Evolutionary conservation across 306 rosid genomes (phyloP), one percentile per base, ranked within the genome.

Genomic region (Quercus aquifolioides): DNA sequence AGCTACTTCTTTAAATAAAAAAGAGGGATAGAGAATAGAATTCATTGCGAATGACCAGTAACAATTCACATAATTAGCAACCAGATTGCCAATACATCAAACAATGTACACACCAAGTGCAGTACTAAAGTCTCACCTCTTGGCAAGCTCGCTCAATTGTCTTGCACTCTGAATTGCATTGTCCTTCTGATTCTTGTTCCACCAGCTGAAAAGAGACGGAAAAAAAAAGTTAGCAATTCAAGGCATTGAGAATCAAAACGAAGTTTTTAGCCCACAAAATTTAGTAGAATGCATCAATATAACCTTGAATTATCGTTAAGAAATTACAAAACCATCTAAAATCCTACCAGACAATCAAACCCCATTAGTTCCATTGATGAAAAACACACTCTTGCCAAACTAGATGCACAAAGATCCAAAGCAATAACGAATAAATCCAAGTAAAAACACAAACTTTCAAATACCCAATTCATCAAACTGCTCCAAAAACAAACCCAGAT

Each of bases 101-200:
- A 62, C 19, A 71, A 41, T 25, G 74, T 70, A 55, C 14, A 43
- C 76, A 76, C 43, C 15, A 20, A 54, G 77, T 73, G 74, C 19
- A 35, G 77, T 73, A 68, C 19, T 80, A 54, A 78, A 77, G 58
- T 26, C 75, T 67, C 56, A 91, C 99, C 85, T 91, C 99, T 68
- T 91, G 98, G 76, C 99, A 95, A 41, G 97, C 90, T 82, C 97
- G 91, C 86, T 92, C 95, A 57, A 92, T 88, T 2, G 99, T 95
- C 89, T 95, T 95, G 92, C 99, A 95, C 86, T 95, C 91, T 14
- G 99, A 95, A 82, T 95, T 88, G 87, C 99, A 95, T 71, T 95
- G 99, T 74, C 99, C 99, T 89, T 95, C 99, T 54, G 98, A 84
- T 69, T 85, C 91, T 88, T 95, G 98, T 62, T 92, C 98, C 62